Conservation (phyloP, 2,329 filamentous ascomycete species). For the Sphaceloma murrayae region DNA sequence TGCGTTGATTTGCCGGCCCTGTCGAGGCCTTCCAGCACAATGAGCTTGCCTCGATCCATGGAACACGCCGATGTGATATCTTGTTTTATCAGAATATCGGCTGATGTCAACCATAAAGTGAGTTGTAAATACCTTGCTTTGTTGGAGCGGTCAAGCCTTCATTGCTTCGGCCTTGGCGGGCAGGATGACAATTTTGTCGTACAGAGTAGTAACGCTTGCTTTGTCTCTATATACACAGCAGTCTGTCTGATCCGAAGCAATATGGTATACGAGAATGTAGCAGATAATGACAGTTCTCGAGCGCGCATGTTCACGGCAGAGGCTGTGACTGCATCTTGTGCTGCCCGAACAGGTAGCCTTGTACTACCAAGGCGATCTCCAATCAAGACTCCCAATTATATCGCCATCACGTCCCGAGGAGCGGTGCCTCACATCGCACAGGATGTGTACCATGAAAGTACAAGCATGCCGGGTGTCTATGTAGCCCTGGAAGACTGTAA, state of each 20-base stretch:
- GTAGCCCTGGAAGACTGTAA: conserved; percentile 87
- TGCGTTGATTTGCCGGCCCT: conserved; percentile 89
- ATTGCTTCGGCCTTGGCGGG: too few relatives aligned
- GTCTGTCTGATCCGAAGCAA: too few relatives aligned
- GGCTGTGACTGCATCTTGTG: conserved; percentile 22
- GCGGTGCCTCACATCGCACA: conserved; percentile 80
- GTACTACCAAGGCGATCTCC: conserved; percentile 51
- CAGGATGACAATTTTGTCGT: too few relatives aligned
- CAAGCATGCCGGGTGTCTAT: conserved; percentile 60
- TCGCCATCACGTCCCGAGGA: conserved; percentile 73
- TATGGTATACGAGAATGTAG: too few relatives aligned
- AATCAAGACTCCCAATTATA: conserved; percentile 75
- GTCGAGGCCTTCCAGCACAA: conserved; percentile 82
- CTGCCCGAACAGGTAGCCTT: conserved; percentile 59
- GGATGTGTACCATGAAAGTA: conserved; percentile 62
- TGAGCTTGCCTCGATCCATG: conserved; percentile 51
- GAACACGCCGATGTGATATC: neutral
- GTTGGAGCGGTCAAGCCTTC: too few relatives aligned
- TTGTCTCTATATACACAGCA: too few relatives aligned
- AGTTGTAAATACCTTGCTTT: too few relatives aligned
- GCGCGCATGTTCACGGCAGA: conserved; percentile 37
- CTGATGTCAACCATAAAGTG: too few relatives aligned
- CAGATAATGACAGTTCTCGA: too few relatives aligned
- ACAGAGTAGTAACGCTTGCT: too few relatives aligned
- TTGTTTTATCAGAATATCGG: too few relatives aligned